These are phyloP conservation scores for Rickenella mellea DNA, from an alignment of 768 basidiomycete species.

Conservation along the genomic window DNA sequence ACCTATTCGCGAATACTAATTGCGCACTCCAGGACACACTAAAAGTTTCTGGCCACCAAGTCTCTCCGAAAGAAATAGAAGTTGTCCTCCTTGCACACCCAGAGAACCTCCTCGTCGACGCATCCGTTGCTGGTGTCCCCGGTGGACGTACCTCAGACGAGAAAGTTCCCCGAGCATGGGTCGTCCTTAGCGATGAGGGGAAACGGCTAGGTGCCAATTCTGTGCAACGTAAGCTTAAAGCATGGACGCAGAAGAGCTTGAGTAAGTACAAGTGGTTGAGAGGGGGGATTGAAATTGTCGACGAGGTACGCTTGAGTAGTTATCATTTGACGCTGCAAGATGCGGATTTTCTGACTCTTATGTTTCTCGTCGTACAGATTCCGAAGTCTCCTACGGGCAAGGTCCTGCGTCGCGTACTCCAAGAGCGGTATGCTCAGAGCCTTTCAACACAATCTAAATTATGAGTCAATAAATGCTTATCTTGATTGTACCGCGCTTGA, in stretches of 20 bases:
- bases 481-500: too few relatives aligned
- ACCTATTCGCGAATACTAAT: background rate
- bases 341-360: too few relatives aligned
- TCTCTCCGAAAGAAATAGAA: slow-evolving; percentile 75
- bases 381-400: slow-evolving; percentile 73
- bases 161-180: slow-evolving; percentile 69
- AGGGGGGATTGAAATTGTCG: slow-evolving; percentile 60
- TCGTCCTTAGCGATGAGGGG: slow-evolving; percentile 54
- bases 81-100: slow-evolving; percentile 54
- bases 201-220: slow-evolving; percentile 31
- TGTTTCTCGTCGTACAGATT: slow-evolving; percentile 46
- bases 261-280: slow-evolving; percentile 72
- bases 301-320: slow-evolving; percentile 55
- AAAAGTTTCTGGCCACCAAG: slow-evolving; percentile 72
- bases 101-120: slow-evolving; percentile 50
- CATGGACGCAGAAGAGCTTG: slow-evolving; percentile 52
- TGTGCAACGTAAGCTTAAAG: slow-evolving; percentile 39
- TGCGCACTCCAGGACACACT: slow-evolving; percentile 48
- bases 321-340: too few relatives aligned
- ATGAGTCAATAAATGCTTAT: too few relatives aligned
- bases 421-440: too few relatives aligned
- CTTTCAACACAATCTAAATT: too few relatives aligned
- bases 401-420: slow-evolving; percentile 49
- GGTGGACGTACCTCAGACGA: slow-evolving; percentile 66
- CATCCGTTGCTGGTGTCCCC: slow-evolving; percentile 61